These are phyloP conservation scores for Phialemoniopsis sp. DNA, from an alignment of 2,329 filamentous ascomycete genomes.

Conservation along the genomic window DNA sequence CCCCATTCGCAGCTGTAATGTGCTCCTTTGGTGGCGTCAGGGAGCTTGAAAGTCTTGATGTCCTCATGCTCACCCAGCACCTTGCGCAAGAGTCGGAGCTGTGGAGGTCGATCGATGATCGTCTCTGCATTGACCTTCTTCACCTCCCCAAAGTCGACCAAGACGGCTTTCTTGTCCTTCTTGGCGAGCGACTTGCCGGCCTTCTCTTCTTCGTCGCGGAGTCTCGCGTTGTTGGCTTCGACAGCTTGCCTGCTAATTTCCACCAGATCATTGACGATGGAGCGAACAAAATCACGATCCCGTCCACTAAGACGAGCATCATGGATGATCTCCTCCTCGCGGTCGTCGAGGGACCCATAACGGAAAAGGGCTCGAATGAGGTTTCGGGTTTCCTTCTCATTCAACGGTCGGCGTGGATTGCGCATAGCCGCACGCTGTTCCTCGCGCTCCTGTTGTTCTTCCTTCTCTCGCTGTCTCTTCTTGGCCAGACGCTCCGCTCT, in stretches of 20 bases:
- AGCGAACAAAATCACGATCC: conserved; percentile 74
- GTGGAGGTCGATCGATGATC: conserved; percentile 83
- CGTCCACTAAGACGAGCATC: conserved; percentile 82
- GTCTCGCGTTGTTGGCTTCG: conserved; percentile 63
- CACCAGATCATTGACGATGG: conserved; percentile 73
- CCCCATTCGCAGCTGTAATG: conserved; percentile 93
- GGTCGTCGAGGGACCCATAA: conserved; percentile 86
- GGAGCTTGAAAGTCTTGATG: conserved; percentile 76
- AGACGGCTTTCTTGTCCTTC: conserved; percentile 94
- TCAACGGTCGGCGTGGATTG: conserved; percentile 86
- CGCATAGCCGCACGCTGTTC: conserved; percentile 68
- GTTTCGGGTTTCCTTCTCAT: conserved; percentile 89
- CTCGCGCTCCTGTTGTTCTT: conserved; percentile 70
- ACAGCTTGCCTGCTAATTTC: conserved; percentile 52
- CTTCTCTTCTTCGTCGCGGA: conserved; percentile 78
- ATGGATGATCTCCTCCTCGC: conserved; percentile 78
- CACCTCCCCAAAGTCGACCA: conserved; percentile 90
- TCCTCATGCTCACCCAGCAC: conserved; percentile 65
- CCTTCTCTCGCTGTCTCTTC: conserved; percentile 61
- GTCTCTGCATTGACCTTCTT: conserved; percentile 97
- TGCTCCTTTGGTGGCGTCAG: conserved; percentile 87
- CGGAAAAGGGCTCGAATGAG: conserved; percentile 87
- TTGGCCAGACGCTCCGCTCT: conserved; percentile 61
- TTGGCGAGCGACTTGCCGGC: conserved; percentile 82
- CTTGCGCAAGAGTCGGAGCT: conserved; percentile 79